A percentile compares a stretch with the other conserved stretches of the same genome.
phyloP scores from a whole-genome alignment of 257 asterid genomes.

The Solanum tarijense region DNA sequence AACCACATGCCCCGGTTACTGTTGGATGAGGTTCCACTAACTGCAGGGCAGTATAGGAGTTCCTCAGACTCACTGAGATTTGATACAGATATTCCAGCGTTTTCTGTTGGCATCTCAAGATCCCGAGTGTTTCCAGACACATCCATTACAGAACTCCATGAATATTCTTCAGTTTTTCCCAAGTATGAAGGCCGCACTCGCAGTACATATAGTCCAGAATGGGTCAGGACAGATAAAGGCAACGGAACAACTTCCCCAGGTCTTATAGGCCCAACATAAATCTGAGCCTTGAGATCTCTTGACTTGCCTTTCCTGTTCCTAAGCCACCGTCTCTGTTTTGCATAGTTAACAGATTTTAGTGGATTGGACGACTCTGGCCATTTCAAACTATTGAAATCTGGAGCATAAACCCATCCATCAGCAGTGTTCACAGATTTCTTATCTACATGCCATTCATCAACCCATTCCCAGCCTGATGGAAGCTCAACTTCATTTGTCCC shows the following conservation, averaged over 20 bases:
- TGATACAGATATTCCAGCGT: constrained; percentile 55
- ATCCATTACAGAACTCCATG: constrained; percentile 75
- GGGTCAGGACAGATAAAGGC: constrained; percentile 67
- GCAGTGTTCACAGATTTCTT: constrained; percentile 42
- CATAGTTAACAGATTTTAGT: constrained; percentile 43
- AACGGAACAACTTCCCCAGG: constrained; percentile 69
- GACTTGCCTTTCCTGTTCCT: constrained; percentile 47
- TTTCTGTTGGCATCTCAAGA: constrained; percentile 25
- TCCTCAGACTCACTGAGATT: constrained; percentile 54
- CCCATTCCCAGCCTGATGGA: constrained; percentile 85
- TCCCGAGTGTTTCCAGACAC: constrained; percentile 39
- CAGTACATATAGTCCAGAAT: constrained; percentile 46
- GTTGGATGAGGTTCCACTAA: constrained; percentile 61
- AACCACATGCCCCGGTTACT: constrained; percentile 65
- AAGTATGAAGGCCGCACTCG: constrained; percentile 51
- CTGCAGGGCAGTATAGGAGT: constrained; percentile 55
- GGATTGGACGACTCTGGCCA: constrained; percentile 78
- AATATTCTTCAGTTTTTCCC: constrained; percentile 36
- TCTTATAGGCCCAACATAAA: constrained; percentile 54
- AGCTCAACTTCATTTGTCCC: constrained; percentile 42
- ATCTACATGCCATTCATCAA: constrained; percentile 85
- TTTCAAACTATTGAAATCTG: constrained; percentile 50
- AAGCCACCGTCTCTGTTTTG: constrained; percentile 83
- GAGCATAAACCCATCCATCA: constrained; percentile 97
- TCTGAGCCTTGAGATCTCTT: constrained; percentile 26